Evolutionary conservation across 352 stramenopile species (phyloP).

Genomic region (Pythium chondricola): DNA sequence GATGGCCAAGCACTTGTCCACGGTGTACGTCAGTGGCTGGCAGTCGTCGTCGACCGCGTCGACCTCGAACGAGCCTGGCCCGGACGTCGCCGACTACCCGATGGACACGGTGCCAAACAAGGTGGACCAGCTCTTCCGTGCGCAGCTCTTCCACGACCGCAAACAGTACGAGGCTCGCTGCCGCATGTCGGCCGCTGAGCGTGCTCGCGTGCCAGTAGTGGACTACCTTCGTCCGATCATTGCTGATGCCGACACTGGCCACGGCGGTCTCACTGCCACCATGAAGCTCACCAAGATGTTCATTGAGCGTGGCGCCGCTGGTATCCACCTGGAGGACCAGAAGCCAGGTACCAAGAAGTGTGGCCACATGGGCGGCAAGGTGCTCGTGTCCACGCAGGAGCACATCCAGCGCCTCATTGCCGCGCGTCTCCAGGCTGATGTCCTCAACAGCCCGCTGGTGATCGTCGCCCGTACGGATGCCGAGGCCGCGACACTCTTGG

Average conservation of each 20-base stretch:
- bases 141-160: constrained; percentile 96
- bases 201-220: constrained; percentile 71
- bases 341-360: constrained; percentile 99
- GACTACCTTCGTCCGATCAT: constrained; percentile 97
- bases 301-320: constrained; percentile 95
- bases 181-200: constrained; percentile 72
- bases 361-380: constrained; percentile 98
- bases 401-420: constrained; percentile 96
- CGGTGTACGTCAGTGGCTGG: constrained; percentile 97
- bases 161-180: constrained; percentile 93
- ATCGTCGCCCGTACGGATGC: constrained; percentile 97
- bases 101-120: constrained; percentile 98
- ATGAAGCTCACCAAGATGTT: constrained; percentile 99
- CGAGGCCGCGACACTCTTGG: constrained; percentile 94
- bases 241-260: constrained; percentile 96
- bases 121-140: constrained; percentile 96
- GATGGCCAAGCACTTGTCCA: constrained; percentile 93
- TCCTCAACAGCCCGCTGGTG: constrained; percentile 92
- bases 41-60: constrained; percentile 94
- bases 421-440: constrained; percentile 94
- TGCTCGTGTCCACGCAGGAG: constrained; percentile 96
- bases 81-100: constrained; percentile 98
- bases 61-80: constrained; percentile 93
- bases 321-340: constrained; percentile 99
- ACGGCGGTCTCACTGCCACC: constrained; percentile 93